Evolutionary conservation across 345 rosid genomes (phyloP), one percentile per base, ranked within the genome.

Genomic region (Lepidium aucheri): DNA sequence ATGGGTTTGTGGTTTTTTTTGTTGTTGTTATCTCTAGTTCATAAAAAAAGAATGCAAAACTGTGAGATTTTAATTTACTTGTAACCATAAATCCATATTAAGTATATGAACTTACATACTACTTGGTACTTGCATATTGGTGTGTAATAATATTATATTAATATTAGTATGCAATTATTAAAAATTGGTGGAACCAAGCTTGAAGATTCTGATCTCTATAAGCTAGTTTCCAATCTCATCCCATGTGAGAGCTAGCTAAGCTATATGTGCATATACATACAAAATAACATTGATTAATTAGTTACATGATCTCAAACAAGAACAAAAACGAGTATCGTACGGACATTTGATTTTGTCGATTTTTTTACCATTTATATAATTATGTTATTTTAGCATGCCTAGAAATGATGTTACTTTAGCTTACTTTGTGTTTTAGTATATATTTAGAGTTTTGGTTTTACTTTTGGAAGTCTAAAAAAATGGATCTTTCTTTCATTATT

Each of bases 221-320:
- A 26, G 68, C 74, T 52, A 61, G n/a, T 43, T 70, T 70, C 68
- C 68, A 61, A 53, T 56, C 14, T n/a, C 53, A 64, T 72, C 28
- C 70, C 76, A 72, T 56, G 70, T 64, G 76, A 64, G 32, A 56
- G 65, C 58, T 55, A 63, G 65, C 65, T 72, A 61, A n/a, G n/a
- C n/a, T n/a, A n/a, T n/a, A n/a, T n/a, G n/a, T n/a, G n/a, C n/a
- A 22, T 12, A 28, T 52, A 41, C 7, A 16, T 42, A 69, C 38
- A 50, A 69, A 51, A 24, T 52, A 69, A 33, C 40, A 60, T 28
- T 38, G 36, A 49, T 14, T 39, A 59, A 30, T 44, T 69, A 20
- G 61, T 20, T 51, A 41, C 32, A 41, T 16, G 22, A 14, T 41
- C 33, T 28, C 2, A 9, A 41, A 68, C 45, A 42, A 28, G 60